Evolutionary conservation across 2,329 filamentous ascomycete genomes (phyloP), one percentile per base, ranked within the genome.

Genomic region (Geosmithia flava): DNA sequence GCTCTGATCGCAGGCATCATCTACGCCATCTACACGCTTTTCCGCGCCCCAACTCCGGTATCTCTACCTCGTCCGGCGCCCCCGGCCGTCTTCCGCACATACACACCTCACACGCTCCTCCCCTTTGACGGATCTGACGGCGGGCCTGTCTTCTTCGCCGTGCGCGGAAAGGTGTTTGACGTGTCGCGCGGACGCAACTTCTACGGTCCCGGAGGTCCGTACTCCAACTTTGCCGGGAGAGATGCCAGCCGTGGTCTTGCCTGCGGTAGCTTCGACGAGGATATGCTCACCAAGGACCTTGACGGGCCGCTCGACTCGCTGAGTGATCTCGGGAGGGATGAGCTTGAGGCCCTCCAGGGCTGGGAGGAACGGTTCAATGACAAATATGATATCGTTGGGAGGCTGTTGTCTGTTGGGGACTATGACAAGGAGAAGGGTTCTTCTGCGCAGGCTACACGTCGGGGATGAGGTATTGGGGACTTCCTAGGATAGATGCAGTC

Each of bases 331-430:
- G 80, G 79, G 6, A 64, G 62, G 1, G 88, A 91, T 50, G 83
- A 95, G 72, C 68, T 85, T 67, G 90, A 95, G 63, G 86, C 89
- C 46, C 69, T 96, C 64, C 74, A 76, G 57, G 88, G 87, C 2
- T 98, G 93, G 93, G 90, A 96, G 71, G 88, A 94, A 69, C 76
- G 89, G 54, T 98, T 98, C 64, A 69, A 76, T 52, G 86, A 91
- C 66, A 97, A 98, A 75, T 98, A 98, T 66, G 70, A 95, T 20
- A 80, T 97, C n/a, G 88, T 98, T 15, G 93, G 93, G 19, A 85
- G 80, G 67, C 67, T 98, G 59, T 85, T 96, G 20, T 66, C 75
- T 2, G 68, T 65, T 20, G 66, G 58, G 3, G 69, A 76, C 20
- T 67, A 55, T 49, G 52, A 55, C 37, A 47, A 53, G 42, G 42